phyloP scores from a whole-genome alignment of 345 rosid species.

The Ceriops tagal region DNA sequence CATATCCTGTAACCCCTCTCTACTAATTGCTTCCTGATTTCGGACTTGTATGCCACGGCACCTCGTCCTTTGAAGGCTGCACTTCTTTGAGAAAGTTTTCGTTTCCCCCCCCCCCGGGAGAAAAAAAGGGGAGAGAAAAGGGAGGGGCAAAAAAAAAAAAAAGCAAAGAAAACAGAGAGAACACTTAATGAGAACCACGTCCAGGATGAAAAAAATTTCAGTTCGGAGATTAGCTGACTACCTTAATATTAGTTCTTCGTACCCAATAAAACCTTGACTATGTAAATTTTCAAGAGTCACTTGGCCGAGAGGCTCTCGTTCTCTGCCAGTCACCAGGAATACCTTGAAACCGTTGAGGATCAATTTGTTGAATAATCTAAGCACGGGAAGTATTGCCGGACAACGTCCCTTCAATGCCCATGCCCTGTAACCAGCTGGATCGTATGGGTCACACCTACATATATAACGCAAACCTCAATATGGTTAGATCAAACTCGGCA shows the following conservation, averaged over 20 bases:
- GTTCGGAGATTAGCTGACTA: constrained; percentile 12
- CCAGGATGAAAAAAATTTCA: too few species aligned
- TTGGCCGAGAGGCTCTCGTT: constrained; percentile 51
- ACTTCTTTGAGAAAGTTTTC: constrained; percentile 31
- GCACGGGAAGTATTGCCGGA: constrained; percentile 60
- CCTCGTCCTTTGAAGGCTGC: constrained; percentile 43
- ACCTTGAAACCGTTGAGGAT: constrained; percentile 58
- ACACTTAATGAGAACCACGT: too few species aligned
- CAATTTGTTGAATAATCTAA: constrained; percentile 44
- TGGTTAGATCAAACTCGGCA: too few species aligned
- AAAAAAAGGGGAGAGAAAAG: too few species aligned
- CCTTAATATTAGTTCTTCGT: constrained; percentile 68
- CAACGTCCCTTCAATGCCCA: constrained; percentile 64
- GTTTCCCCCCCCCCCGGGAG: too few species aligned
- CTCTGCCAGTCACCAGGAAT: constrained; percentile 71
- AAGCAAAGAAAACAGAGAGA: too few species aligned
- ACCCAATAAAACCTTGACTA: constrained; percentile 61
- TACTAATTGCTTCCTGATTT: constrained; percentile 45
- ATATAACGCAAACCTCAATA: too few species aligned
- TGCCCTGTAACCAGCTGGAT: constrained; percentile 54
- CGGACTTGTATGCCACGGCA: constrained; percentile 58
- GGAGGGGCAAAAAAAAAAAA: too few species aligned
- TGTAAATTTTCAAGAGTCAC: constrained; percentile 39
- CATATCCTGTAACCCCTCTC: constrained; percentile 69
- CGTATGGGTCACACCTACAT: constrained; percentile 77